phyloP scores from a whole-genome alignment of 345 rosid species.

The Bruguiera sexangula region DNA sequence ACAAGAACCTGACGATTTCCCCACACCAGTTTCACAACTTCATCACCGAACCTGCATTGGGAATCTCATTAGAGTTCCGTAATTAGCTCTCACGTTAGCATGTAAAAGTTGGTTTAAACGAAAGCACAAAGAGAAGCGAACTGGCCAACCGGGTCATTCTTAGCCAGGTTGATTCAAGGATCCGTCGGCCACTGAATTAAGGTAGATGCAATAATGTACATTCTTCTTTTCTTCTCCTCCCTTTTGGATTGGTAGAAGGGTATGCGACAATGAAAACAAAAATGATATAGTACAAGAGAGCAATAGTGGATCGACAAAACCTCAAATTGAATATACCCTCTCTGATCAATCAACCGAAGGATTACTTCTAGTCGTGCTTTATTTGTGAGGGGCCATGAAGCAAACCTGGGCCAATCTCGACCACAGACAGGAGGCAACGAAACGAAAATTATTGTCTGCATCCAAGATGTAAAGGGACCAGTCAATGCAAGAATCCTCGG shows the following conservation, averaged over 20 bases:
- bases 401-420: neutral
- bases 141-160: slow-evolving; percentile 7
- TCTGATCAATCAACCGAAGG: slow-evolving; percentile 10
- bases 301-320: neutral
- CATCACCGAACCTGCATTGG: slow-evolving; percentile 41
- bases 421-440: slow-evolving; percentile 1
- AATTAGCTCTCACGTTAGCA: neutral
- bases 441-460: too few relatives aligned
- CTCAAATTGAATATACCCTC: neutral
- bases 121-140: slow-evolving; percentile 21
- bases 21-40: slow-evolving; percentile 35
- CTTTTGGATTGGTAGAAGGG: too few relatives aligned
- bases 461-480: too few relatives aligned
- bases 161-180: neutral
- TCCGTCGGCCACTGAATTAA: too few relatives aligned
- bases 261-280: neutral
- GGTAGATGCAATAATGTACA: neutral
- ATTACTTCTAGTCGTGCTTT: neutral
- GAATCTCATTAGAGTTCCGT: neutral
- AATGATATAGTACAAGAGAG: neutral
- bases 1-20: slow-evolving; percentile 30
- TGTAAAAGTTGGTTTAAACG: neutral
- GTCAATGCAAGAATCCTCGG: slow-evolving; percentile 4
- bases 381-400: neutral
- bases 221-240: neutral